A percentile compares a stretch with the other conserved stretches of the same genome.
Conservation (phyloP, 2,329 filamentous ascomycete species). For the Fusarium pseudonygamai region DNA sequence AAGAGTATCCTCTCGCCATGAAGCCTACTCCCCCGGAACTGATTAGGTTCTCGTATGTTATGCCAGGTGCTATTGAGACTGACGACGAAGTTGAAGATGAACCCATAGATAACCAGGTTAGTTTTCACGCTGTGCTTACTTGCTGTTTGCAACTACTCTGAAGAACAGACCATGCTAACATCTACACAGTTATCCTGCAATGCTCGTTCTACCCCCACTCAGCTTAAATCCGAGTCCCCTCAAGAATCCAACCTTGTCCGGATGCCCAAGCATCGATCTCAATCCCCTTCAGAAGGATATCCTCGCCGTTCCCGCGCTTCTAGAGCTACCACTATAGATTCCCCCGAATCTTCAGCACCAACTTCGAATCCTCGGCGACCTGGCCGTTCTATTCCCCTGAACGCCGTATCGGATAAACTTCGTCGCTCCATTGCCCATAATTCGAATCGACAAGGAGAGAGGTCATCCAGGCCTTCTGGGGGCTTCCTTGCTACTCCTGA, state of each 20-base stretch:
- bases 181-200: conserved; percentile 30
- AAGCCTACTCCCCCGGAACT: conserved; percentile 84
- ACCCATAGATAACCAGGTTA: conserved; percentile 34
- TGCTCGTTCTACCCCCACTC: conserved; percentile 40
- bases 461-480: conserved; percentile 38
- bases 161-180: conserved; percentile 5
- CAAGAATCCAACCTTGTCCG: conserved; percentile 43
- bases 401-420: conserved; percentile 48
- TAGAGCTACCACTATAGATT: conserved; percentile 44
- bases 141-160: neutral
- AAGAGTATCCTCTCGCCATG: conserved; percentile 88
- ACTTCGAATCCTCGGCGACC: conserved; percentile 39
- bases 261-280: conserved; percentile 44
- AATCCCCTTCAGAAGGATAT: conserved; percentile 48
- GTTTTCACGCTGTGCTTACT: neutral
- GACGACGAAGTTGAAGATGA: conserved; percentile 39
- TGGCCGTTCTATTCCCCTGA: conserved; percentile 43
- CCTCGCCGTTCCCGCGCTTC: conserved; percentile 45
- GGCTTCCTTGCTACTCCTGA: conserved; percentile 66
- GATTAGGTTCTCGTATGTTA: conserved; percentile 77
- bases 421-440: conserved; percentile 47
- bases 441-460: conserved; percentile 41
- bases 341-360: conserved; percentile 40
- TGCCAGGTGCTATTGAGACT: conserved; percentile 52
- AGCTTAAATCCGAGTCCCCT: conserved; percentile 42